Evolutionary conservation across 345 rosid species (phyloP).

Genomic region (Hevea brasiliensis): DNA sequence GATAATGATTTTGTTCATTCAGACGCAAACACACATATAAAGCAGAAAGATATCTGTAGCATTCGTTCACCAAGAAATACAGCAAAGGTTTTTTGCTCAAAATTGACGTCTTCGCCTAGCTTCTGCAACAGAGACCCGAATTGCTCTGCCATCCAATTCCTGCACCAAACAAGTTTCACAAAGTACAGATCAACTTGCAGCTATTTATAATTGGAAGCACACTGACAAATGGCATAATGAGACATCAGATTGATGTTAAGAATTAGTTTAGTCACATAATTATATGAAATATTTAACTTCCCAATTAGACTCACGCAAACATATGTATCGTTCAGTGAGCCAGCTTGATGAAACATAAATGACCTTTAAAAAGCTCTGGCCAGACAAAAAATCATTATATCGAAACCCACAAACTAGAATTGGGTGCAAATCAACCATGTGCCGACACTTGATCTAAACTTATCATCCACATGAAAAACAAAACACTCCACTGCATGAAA

Average conservation of each 20-base stretch:
- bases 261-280: not conserved
- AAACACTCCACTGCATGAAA: not conserved
- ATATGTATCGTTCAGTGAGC: not conserved
- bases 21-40: not conserved
- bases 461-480: not conserved
- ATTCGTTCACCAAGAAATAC: constrained; percentile 11
- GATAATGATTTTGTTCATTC: not conserved
- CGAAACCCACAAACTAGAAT: no score
- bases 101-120: constrained; percentile 73
- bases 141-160: constrained; percentile 88
- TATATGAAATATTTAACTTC: not conserved
- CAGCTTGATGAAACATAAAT: not conserved
- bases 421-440: no score
- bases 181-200: not conserved
- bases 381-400: no score
- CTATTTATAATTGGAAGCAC: not conserved
- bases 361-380: no score
- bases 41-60: constrained; percentile 25
- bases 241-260: not conserved
- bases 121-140: constrained; percentile 87
- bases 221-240: not conserved
- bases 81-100: constrained; percentile 38
- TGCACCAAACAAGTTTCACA: constrained; percentile 28
- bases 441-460: not conserved
- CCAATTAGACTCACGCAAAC: not conserved